Conservation (phyloP, 1,284 basidiomycete species). For the Amylostereum areolatum region DNA sequence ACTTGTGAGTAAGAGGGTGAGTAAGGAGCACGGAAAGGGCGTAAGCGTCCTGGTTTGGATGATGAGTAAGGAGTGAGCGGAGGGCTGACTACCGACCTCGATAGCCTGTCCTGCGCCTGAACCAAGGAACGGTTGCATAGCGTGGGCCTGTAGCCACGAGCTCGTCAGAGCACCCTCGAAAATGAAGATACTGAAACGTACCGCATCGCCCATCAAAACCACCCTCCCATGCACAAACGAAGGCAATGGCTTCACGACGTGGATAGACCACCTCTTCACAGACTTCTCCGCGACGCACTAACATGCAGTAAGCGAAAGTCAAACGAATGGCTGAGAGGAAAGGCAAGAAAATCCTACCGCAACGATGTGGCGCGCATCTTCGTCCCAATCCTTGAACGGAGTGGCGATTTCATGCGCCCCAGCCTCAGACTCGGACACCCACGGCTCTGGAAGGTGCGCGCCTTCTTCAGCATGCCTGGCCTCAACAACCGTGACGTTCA, state of each 20-base stretch:
- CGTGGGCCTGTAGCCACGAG: constrained; percentile 36
- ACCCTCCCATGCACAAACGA: constrained; percentile 33
- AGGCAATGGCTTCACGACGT: constrained; percentile 33
- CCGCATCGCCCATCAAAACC: constrained; percentile 46
- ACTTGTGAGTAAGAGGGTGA: constrained; percentile 27
- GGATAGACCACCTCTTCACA: constrained; percentile 43
- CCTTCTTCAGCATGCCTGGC: constrained; percentile 29
- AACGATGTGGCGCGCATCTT: constrained; percentile 31
- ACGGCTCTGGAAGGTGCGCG: constrained; percentile 26
- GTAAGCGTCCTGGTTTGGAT: constrained; percentile 26
- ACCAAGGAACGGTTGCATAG: constrained; percentile 48
- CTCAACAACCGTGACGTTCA: constrained; percentile 36
- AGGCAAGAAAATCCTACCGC: constrained; percentile 22
- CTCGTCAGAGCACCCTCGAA: no score
- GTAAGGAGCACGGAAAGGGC: constrained; percentile 37
- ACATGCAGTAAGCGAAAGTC: neutral
- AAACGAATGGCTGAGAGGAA: no score
- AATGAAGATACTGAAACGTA: constrained; percentile 13
- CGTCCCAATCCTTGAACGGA: constrained; percentile 34
- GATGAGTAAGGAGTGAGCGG: neutral
- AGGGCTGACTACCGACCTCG: constrained; percentile 29
- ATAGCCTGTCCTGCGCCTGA: constrained; percentile 51
- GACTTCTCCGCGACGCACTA: constrained; percentile 27
- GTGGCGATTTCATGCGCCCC: constrained; percentile 19
- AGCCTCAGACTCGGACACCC: constrained; percentile 24